These are phyloP conservation scores for Phytopythium kandeliae DNA, from an alignment of 352 stramenopile genomes.

Conservation along the genomic window DNA sequence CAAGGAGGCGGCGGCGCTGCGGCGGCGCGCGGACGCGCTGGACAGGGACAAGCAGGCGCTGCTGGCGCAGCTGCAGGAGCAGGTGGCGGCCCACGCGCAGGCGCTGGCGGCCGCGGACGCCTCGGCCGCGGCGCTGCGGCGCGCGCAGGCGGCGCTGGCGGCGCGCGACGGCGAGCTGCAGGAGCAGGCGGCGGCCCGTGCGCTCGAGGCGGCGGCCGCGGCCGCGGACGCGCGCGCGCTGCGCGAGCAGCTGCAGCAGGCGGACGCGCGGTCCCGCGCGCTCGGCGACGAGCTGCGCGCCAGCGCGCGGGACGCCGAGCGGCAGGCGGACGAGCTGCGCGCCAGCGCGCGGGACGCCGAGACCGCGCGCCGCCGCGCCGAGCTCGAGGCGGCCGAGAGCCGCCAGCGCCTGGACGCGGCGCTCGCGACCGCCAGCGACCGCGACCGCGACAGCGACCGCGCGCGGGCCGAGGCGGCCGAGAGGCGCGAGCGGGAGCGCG, in stretches of 20 bases:
- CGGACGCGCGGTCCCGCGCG: slow-evolving; percentile 35
- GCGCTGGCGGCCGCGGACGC: slow-evolving; percentile 35
- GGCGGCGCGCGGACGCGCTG: slow-evolving; percentile 34
- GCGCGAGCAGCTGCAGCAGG: slow-evolving; percentile 63
- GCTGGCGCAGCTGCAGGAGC: slow-evolving; percentile 51
- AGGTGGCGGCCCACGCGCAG: slow-evolving; percentile 40
- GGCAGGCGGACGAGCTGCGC: slow-evolving; percentile 38
- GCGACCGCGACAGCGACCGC: slow-evolving; percentile 5
- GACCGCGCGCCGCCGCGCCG: slow-evolving; percentile 21
- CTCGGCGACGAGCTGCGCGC: slow-evolving; percentile 45
- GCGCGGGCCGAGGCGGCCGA: slow-evolving; percentile 19
- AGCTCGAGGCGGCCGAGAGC: too few species aligned
- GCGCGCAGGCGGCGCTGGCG: slow-evolving; percentile 31
- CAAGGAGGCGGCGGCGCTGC: not conserved
- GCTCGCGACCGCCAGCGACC: too few species aligned
- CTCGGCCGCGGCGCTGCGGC: slow-evolving; percentile 53
- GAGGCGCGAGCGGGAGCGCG: slow-evolving; percentile 7
- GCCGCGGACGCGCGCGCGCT: slow-evolving; percentile 22
- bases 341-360: slow-evolving; percentile 61
- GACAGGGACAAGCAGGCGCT: slow-evolving; percentile 59
- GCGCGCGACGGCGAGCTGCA: slow-evolving; percentile 32
- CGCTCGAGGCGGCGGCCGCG: slow-evolving; percentile 23
- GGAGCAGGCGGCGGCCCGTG: slow-evolving; percentile 23
- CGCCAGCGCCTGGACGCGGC: too few species aligned
- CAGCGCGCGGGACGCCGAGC: slow-evolving; percentile 34